A percentile compares a stretch with the other conserved stretches of the same genome.
These are phyloP conservation scores for Skeletonema costatum DNA, from an alignment of 108 stramenopile species.

Conservation along the genomic window DNA sequence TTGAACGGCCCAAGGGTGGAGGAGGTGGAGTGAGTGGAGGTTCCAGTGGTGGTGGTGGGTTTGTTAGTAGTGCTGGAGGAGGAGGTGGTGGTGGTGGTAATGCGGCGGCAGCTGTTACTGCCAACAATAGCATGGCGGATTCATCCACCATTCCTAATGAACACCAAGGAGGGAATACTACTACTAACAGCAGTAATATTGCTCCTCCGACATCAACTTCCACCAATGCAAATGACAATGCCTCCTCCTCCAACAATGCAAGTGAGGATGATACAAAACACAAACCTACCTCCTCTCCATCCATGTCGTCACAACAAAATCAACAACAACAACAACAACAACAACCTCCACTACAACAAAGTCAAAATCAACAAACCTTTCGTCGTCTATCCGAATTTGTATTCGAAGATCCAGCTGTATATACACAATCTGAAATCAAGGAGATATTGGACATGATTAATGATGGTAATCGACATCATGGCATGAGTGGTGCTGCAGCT, in stretches of 20 bases:
- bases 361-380: slow-evolving; percentile 58
- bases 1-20: slow-evolving; percentile 70
- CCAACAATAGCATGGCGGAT: not conserved
- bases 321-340: slow-evolving; percentile 20
- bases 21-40: not conserved
- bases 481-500: slow-evolving; percentile 13
- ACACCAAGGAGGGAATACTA: not conserved
- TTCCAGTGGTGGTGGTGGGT: no score
- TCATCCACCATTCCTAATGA: not conserved
- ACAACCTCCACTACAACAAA: not conserved
- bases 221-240: not conserved
- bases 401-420: slow-evolving; percentile 82
- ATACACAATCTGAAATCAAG: slow-evolving; percentile 78
- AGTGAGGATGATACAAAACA: not conserved
- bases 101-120: not conserved
- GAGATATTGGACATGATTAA: slow-evolving; percentile 90
- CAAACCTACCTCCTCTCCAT: slow-evolving; percentile 4
- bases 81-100: not conserved
- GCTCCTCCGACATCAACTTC: not conserved
- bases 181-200: no score
- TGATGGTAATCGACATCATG: slow-evolving; percentile 66
- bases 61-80: not conserved
- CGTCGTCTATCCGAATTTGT: slow-evolving; percentile 73
- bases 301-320: slow-evolving; percentile 9
- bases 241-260: not conserved